phyloP scores from a whole-genome alignment of 805 yeast species.

The Ogataea nonfermentans region DNA sequence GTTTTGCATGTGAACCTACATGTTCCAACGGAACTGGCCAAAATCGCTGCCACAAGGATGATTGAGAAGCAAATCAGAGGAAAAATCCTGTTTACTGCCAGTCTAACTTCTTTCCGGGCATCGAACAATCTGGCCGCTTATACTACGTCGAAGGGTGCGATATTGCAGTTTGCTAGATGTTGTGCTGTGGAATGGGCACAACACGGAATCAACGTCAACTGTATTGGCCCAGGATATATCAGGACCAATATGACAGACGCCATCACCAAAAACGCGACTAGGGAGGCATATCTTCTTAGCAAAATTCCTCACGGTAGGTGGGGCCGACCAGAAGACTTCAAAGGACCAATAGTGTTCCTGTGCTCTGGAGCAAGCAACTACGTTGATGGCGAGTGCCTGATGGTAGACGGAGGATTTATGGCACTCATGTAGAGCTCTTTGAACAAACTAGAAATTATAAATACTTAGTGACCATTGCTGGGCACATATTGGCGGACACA shows the following conservation, averaged over 20 bases:
- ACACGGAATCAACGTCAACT: slow-evolving; percentile 45
- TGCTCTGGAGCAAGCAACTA: slow-evolving; percentile 50
- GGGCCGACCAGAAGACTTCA: slow-evolving; percentile 49
- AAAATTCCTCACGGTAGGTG: slow-evolving; percentile 47
- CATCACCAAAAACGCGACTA: slow-evolving; percentile 29
- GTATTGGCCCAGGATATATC: slow-evolving; percentile 51
- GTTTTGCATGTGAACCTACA: slow-evolving; percentile 42
- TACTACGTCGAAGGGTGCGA: slow-evolving; percentile 43
- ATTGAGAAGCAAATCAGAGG: slow-evolving; percentile 34
- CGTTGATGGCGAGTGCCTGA: slow-evolving; percentile 49
- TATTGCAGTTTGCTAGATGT: slow-evolving; percentile 37
- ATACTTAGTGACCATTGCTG: slow-evolving; percentile 27
- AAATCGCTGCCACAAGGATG: slow-evolving; percentile 39
- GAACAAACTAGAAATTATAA: neutral
- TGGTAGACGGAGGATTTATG: slow-evolving; percentile 58
- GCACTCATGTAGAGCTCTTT: slow-evolving; percentile 14
- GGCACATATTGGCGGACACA: slow-evolving; percentile 49
- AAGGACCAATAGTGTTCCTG: slow-evolving; percentile 43
- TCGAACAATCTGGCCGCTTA: slow-evolving; percentile 39
- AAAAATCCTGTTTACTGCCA: slow-evolving; percentile 42
- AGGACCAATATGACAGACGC: slow-evolving; percentile 44
- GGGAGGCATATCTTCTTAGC: slow-evolving; percentile 29
- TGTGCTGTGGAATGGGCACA: slow-evolving; percentile 45
- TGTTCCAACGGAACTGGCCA: slow-evolving; percentile 38
- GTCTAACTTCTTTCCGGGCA: slow-evolving; percentile 42